Evolutionary conservation across 306 rosid species (phyloP), one percentile per base, ranked within the genome.

Genomic region (Canavalia gladiata): DNA sequence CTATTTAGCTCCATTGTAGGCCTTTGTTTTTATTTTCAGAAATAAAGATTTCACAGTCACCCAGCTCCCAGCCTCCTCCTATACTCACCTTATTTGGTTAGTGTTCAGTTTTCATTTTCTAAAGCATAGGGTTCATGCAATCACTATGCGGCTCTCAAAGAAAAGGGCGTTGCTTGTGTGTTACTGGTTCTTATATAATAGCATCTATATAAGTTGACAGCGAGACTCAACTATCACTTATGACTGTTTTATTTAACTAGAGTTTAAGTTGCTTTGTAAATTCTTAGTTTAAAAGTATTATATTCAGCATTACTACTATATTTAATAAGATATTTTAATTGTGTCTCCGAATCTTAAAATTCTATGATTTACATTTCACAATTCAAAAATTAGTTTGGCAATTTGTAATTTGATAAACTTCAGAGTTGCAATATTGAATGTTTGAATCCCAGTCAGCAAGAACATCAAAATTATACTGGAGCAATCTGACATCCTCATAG

Each of bases 401-500:
- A 29, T 41, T 66, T 5, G 8, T 2, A 35, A 42, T 66, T 18
- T 18, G 34, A 66, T 66, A 66, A 66, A 34, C 72, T 12, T 49
- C 41, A 54, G 35, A n/a, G 41, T 34, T 13, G 55, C 41, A 56
- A 43, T 18, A 6, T 34, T 56, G 66, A 50, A 45, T 75, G 52
- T 28, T 55, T 39, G 52, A 55, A 37, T 42, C 50, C 35, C 63
- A 35, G 78, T 18, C 69, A 43, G 43, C 29, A 43, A 71, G 66
- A 65, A 52, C 71, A 55, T 56, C 42, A 35, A 74, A 42, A 29
- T 54, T 39, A 51, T 50, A 13, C 35, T 30, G 67, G 6, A 56
- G 63, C 77, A 77, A 64, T 74, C 37, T 37, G 6, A 28, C 46
- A 74, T 33, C 33, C 54, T 10, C 65, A 35, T 30, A 64, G 41